phyloP scores from a whole-genome alignment of 176 grass and related monocot genomes.

The Carex pumila region DNA sequence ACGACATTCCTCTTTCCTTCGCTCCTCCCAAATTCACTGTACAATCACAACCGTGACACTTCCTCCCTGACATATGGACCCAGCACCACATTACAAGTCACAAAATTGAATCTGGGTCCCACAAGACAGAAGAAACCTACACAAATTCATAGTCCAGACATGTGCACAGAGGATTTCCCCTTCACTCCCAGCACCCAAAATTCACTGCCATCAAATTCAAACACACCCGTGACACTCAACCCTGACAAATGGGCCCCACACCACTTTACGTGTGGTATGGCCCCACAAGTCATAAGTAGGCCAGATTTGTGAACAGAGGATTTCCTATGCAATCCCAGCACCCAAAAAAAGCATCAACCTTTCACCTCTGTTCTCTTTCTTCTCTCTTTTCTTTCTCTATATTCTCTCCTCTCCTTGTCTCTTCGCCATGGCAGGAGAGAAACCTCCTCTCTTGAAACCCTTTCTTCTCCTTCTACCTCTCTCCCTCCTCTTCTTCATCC shows the following conservation, averaged over 20 bases:
- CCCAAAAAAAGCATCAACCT: neutral
- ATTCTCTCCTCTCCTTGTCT: neutral
- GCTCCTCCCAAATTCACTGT: neutral
- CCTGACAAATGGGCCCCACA: neutral
- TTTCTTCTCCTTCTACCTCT: conserved; percentile 29
- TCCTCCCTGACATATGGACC: neutral
- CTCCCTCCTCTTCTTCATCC: conserved; percentile 31
- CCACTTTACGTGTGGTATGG: too few relatives aligned
- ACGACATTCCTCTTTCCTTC: neutral
- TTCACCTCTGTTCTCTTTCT: neutral
- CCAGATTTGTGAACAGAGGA: neutral
- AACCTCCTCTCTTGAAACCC: conserved; percentile 3
- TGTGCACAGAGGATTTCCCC: neutral
- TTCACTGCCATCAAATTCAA: too few relatives aligned
- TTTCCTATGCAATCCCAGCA: neutral
- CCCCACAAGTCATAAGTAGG: neutral
- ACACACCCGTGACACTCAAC: neutral
- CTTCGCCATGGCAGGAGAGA: conserved; percentile 37
- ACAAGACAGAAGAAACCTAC: neutral
- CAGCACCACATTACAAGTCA: neutral
- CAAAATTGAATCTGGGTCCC: too few relatives aligned
- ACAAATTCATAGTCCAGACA: too few relatives aligned
- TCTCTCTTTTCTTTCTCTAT: neutral
- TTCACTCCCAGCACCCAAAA: neutral
- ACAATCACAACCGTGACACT: neutral